Base-by-base conservation (phyloP, 2,329 filamentous ascomycete species). In the Alternaria conjuncta region DNA sequence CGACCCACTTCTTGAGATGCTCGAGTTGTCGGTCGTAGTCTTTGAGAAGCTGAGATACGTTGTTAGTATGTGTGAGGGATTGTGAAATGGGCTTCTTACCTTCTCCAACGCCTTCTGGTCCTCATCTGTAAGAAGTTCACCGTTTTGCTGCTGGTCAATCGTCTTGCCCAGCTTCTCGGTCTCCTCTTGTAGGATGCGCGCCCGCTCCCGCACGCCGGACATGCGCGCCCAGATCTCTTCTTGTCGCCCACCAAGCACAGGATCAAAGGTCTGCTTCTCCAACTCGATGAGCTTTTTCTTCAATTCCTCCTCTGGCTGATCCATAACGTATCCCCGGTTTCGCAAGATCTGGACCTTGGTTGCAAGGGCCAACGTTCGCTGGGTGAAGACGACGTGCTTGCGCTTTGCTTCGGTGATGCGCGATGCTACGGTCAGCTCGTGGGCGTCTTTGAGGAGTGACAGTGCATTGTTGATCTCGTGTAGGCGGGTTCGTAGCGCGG, bases 141-240 rank as follows among this genome's bases (percentile, higher is more conserved):
- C 74, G 32, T 78, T 76, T 51, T 87, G 84, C 57, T 85, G 82
- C 25, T 84, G 81, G 3, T 80, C 76, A 6, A 81, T 72, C 49
- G 79, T 74, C 66, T 79, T 82, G 45, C 88, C 87, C 58, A 90
- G 84, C 81, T 89, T 90, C 76, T 90, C 91, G 61, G 93, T 85
- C 82, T 96, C 92, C 71, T 87, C 88, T 74, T 90, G 90, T 70
- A 96, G 80, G 72, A 89, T 86, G 69, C 90, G 88, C 21, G 91
- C 90, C 68, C 93, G 88, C 65, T 92, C 91, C 67, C 91, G 85
- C 51, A 96, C 83, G 41, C 90, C 87, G 53, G 94, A 90, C 82
- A 96, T 87, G 49, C 92, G 85, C 68, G 92, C 93, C 92, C 92
- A 96, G 47, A 96, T 88, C 82, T 96, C 92, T 79, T 96, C 93